Conservation (phyloP, 208 protist species). For the Acanthamoeba triangularis region DNA sequence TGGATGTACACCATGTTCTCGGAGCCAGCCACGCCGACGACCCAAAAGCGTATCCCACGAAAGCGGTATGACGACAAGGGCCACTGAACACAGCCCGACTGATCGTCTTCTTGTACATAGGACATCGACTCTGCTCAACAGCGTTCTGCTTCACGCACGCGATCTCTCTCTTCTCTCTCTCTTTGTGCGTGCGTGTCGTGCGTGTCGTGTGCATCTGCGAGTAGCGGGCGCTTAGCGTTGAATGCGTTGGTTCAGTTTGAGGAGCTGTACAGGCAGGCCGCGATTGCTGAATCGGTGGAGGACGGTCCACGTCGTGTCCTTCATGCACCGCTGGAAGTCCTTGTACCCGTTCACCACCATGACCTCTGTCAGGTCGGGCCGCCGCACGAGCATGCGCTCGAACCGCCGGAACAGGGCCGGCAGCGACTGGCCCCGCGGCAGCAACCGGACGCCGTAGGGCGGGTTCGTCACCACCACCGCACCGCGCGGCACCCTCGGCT, state of each 20-base stretch:
- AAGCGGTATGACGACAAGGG: not conserved
- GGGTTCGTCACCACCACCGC: slow-evolving; percentile 31
- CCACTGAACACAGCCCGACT: not conserved
- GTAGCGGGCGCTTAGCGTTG: not conserved
- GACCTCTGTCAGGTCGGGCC: not conserved
- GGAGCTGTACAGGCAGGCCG: slow-evolving; percentile 61
- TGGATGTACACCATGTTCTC: slow-evolving; percentile 52
- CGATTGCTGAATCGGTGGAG: slow-evolving; percentile 58
- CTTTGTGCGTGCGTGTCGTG: too few species aligned
- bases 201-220: not conserved
- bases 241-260: slow-evolving; percentile 2
- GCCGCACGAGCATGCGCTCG: slow-evolving; percentile 17
- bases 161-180: too few species aligned
- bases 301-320: slow-evolving; percentile 41
- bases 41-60: not conserved
- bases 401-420: slow-evolving; percentile 44
- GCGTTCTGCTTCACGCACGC: not conserved
- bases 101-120: not conserved
- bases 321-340: slow-evolving; percentile 23
- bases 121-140: not conserved
- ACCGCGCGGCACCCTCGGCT: not conserved
- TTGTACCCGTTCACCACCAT: slow-evolving; percentile 59
- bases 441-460: slow-evolving; percentile 12
- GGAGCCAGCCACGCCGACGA: not conserved
- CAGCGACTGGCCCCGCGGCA: slow-evolving; percentile 8